Evolutionary conservation across 805 yeast species (phyloP).

Genomic region (Ogataea paradorogensis): DNA sequence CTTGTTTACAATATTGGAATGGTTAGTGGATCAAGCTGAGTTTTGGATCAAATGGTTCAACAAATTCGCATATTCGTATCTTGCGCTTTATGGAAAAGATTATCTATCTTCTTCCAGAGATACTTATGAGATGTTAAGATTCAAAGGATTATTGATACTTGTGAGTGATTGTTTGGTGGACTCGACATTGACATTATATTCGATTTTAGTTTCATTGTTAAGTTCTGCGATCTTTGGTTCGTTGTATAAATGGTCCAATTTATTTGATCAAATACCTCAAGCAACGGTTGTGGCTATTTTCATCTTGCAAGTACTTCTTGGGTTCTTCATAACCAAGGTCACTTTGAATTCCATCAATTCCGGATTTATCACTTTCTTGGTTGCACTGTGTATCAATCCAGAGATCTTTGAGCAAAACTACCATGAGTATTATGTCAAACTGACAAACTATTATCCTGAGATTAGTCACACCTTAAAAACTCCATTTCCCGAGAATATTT

Average conservation of each 20-base stretch:
- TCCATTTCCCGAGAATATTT: conserved; percentile 26
- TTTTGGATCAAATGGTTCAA: conserved; percentile 71
- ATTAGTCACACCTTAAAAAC: conserved; percentile 29
- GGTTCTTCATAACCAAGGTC: conserved; percentile 72
- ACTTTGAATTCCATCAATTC: conserved; percentile 73
- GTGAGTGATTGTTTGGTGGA: conserved; percentile 81
- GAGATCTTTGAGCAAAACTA: conserved; percentile 73
- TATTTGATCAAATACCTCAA: conserved; percentile 22
- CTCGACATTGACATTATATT: conserved; percentile 73
- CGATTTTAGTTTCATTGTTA: conserved; percentile 57
- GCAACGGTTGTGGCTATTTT: conserved; percentile 30
- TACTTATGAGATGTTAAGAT: conserved; percentile 73
- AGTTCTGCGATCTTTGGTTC: conserved; percentile 30
- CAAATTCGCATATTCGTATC: conserved; percentile 83
- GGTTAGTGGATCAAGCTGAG: conserved; percentile 46
- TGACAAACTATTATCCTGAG: conserved; percentile 32
- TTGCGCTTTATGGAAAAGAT: conserved; percentile 82
- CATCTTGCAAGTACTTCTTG: conserved; percentile 49
- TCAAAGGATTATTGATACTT: conserved; percentile 80
- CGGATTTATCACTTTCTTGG: conserved; percentile 80
- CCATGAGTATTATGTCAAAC: conserved; percentile 44
- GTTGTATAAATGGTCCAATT: conserved; percentile 11
- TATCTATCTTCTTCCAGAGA: conserved; percentile 76
- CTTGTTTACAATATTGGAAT: conserved; percentile 58
- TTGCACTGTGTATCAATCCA: conserved; percentile 82